Evolutionary conservation across 495 filamentous ascomycete genomes (phyloP).

Genomic region (Penicillium herquei): DNA sequence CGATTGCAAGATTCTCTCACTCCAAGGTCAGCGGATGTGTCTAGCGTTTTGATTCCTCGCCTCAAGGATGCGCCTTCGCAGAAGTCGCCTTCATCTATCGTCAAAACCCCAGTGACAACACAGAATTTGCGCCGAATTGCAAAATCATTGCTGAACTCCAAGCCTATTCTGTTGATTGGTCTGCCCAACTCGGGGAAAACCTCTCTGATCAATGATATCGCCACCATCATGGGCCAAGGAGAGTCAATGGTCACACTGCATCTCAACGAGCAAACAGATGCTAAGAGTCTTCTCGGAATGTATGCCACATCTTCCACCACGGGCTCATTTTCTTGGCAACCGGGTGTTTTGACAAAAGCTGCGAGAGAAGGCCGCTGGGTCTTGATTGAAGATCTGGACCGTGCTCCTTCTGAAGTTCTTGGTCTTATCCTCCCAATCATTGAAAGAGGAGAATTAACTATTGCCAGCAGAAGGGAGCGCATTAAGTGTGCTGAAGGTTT

Average conservation of each 20-base stretch:
- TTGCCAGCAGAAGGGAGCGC: slow-evolving; percentile 81
- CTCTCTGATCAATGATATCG: slow-evolving; percentile 76
- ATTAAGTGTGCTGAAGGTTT: slow-evolving; percentile 82
- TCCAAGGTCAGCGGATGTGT: slow-evolving; percentile 51
- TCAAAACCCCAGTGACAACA: slow-evolving; percentile 68
- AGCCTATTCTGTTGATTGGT: slow-evolving; percentile 78
- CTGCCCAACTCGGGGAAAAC: slow-evolving; percentile 90
- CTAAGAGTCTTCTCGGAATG: slow-evolving; percentile 89
- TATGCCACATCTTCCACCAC: slow-evolving; percentile 83
- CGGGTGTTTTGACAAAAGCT: slow-evolving; percentile 92
- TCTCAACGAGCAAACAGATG: slow-evolving; percentile 95
- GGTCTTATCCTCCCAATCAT: slow-evolving; percentile 88
- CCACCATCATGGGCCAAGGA: slow-evolving; percentile 69
- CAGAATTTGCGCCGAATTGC: slow-evolving; percentile 70
- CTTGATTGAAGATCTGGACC: slow-evolving; percentile 92
- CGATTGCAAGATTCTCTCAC: slow-evolving; percentile 46
- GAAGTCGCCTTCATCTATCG: slow-evolving; percentile 49
- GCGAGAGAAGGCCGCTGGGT: slow-evolving; percentile 94
- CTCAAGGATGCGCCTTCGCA: slow-evolving; percentile 44
- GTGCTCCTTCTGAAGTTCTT: slow-evolving; percentile 92
- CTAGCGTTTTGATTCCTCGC: slow-evolving; percentile 66
- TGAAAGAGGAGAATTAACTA: slow-evolving; percentile 79
- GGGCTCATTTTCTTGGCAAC: slow-evolving; percentile 86
- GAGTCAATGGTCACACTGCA: slow-evolving; percentile 84
- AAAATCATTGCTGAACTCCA: slow-evolving; percentile 56